Conservation (phyloP, 2,329 filamentous ascomycete genomes). For the Cercospora berteroae region DNA sequence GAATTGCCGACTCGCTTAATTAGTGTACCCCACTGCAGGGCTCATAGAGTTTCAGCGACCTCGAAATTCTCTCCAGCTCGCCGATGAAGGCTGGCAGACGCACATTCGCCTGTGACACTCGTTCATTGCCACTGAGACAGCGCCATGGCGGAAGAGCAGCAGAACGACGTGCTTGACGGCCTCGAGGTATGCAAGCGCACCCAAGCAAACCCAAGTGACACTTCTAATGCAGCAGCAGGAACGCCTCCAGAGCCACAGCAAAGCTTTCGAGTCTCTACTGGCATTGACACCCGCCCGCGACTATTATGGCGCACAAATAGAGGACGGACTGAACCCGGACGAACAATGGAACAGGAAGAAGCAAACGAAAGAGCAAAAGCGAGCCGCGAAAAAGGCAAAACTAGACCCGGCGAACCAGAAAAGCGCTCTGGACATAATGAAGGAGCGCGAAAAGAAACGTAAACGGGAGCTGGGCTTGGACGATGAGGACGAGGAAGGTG, state of each 20-base stretch:
- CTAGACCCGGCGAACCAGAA: constrained; percentile 87
- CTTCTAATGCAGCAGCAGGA: constrained; percentile 41
- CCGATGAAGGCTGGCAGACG: neutral
- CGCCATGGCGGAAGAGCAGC: constrained; percentile 20
- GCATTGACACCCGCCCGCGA: constrained; percentile 86
- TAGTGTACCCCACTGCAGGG: constrained; percentile 8
- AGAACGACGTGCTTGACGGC: constrained; percentile 26
- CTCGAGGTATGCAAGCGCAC: constrained; percentile 17
- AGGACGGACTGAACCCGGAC: constrained; percentile 69
- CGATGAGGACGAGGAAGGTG: constrained; percentile 37
- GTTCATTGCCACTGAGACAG: neutral
- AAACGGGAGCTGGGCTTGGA: constrained; percentile 64
- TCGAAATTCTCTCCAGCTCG: constrained; percentile 7
- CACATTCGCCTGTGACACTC: neutral
- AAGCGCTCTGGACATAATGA: constrained; percentile 89
- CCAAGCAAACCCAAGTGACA: too few species aligned
- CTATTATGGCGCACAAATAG: constrained; percentile 61
- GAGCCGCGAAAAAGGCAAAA: constrained; percentile 80
- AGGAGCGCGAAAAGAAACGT: constrained; percentile 76
- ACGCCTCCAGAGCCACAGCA: constrained; percentile 57
- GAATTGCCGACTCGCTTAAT: constrained; percentile 2
- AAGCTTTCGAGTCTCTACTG: constrained; percentile 82
- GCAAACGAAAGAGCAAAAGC: constrained; percentile 86
- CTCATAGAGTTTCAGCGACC: constrained; percentile 6
- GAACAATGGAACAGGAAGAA: constrained; percentile 95